Evolutionary conservation across 192 early-diverging fungal genomes (phyloP).

Genomic region (Backusella westeae): DNA sequence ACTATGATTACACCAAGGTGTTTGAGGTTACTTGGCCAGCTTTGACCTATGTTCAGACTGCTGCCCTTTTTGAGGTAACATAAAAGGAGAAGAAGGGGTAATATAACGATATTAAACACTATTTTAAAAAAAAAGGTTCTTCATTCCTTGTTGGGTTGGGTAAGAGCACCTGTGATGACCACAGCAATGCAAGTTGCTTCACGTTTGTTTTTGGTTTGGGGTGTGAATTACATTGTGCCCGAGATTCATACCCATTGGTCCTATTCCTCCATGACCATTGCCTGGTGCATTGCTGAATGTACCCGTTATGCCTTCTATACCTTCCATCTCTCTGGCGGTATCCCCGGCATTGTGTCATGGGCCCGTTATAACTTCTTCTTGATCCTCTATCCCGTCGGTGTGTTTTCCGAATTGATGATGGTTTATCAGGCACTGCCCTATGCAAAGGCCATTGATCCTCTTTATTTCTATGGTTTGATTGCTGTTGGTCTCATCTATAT

Average conservation of each 20-base stretch:
- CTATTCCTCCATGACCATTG: constrained; percentile 80
- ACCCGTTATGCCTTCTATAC: constrained; percentile 92
- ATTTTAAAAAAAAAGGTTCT: constrained; percentile 17
- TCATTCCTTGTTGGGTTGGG: constrained; percentile 58
- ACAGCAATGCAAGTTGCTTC: constrained; percentile 87
- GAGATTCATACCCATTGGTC: constrained; percentile 64
- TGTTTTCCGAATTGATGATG: constrained; percentile 78
- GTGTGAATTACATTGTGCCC: constrained; percentile 67
- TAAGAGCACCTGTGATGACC: constrained; percentile 77
- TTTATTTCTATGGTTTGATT: constrained; percentile 60
- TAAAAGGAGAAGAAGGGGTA: neutral
- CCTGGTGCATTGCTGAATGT: constrained; percentile 92
- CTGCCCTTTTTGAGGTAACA: constrained; percentile 77
- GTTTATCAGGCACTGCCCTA: constrained; percentile 70
- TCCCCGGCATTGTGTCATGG: constrained; percentile 61
- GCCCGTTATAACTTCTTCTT: constrained; percentile 93
- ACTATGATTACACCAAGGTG: constrained; percentile 52
- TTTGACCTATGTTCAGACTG: constrained; percentile 76
- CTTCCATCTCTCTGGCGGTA: constrained; percentile 61
- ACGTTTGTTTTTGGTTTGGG: constrained; percentile 84
- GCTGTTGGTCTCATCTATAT: constrained; percentile 64
- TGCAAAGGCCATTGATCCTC: constrained; percentile 45
- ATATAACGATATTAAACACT: neutral
- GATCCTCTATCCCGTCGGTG: constrained; percentile 90
- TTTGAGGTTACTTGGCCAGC: constrained; percentile 65